Conservation (phyloP, 305 asterid genomes). For the Salvia sclarea region DNA sequence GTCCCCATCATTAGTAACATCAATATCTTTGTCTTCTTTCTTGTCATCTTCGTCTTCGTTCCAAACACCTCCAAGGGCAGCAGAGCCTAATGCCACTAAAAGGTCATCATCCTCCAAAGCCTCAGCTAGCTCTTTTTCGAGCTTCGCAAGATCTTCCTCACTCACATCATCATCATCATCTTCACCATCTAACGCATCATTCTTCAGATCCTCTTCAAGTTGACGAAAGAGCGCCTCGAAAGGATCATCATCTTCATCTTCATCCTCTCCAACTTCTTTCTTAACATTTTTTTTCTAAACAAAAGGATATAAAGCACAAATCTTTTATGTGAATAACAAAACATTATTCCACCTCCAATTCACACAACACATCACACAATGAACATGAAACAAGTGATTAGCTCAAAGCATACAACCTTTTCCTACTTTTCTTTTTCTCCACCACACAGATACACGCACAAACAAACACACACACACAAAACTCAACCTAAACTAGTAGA, state of each 20-base stretch:
- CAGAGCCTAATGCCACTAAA: conserved; percentile 50
- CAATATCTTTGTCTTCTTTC: conserved; percentile 34
- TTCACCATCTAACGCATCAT: conserved; percentile 51
- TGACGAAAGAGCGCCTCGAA: conserved; percentile 80
- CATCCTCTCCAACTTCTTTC: conserved; percentile 46
- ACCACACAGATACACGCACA: background rate
- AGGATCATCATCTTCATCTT: conserved; percentile 74
- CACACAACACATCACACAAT: background rate
- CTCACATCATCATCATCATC: conserved; percentile 58
- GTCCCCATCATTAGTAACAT: conserved; percentile 28
- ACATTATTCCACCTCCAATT: background rate
- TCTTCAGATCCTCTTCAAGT: conserved; percentile 84
- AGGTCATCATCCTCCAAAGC: conserved; percentile 80
- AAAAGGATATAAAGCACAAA: conserved; percentile 32
- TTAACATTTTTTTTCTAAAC: conserved; percentile 42
- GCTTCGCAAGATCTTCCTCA: conserved; percentile 78
- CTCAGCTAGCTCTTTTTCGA: conserved; percentile 80
- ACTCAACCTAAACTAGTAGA: background rate
- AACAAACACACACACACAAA: background rate
- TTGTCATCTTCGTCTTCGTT: conserved; percentile 36
- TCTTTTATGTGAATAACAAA: conserved; percentile 5
- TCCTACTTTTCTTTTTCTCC: background rate
- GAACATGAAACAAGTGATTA: background rate
- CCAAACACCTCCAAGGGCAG: conserved; percentile 32
- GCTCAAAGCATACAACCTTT: background rate